Percentiles rank a stretch among this genome's conserved stretches.
These are phyloP conservation scores for Russula griseocarnosa DNA, from an alignment of 768 basidiomycete genomes.

Conservation along the genomic window DNA sequence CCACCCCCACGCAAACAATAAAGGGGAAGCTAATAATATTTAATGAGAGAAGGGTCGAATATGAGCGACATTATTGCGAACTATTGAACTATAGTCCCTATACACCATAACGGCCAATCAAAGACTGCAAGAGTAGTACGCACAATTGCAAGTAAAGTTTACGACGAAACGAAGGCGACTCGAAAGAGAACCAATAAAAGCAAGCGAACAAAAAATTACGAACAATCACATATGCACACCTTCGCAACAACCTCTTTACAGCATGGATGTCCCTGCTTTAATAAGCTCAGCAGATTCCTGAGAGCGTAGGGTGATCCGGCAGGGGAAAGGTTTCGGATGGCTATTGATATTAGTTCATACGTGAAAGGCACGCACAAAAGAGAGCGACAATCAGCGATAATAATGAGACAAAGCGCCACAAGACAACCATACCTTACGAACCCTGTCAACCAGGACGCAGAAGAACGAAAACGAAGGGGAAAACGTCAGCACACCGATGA, in stretches of 20 bases:
- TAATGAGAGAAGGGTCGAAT: background rate
- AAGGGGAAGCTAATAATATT: background rate
- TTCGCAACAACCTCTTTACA: background rate
- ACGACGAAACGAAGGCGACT: background rate
- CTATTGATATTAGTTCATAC: background rate
- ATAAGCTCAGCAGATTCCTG: slow-evolving; percentile 19
- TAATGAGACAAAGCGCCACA: background rate
- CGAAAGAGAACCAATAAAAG: background rate
- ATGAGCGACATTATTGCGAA: background rate
- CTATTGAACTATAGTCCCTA: background rate
- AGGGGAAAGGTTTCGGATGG: slow-evolving; percentile 26
- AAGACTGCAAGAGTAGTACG: background rate
- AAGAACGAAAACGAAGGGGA: background rate
- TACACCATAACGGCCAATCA: background rate
- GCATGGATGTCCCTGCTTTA: slow-evolving; percentile 14
- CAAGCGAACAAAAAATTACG: background rate
- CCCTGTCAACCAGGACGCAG: slow-evolving; percentile 1
- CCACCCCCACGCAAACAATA: background rate
- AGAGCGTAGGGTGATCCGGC: slow-evolving; percentile 21
- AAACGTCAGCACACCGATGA: slow-evolving; percentile 3
- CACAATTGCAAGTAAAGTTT: background rate
- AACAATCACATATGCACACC: background rate
- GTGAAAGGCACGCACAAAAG: background rate
- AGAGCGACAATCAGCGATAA: background rate
- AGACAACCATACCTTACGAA: slow-evolving; percentile 20